Base-by-base conservation (phyloP, 768 basidiomycete genomes). In the Rhizopogon vulgaris region DNA sequence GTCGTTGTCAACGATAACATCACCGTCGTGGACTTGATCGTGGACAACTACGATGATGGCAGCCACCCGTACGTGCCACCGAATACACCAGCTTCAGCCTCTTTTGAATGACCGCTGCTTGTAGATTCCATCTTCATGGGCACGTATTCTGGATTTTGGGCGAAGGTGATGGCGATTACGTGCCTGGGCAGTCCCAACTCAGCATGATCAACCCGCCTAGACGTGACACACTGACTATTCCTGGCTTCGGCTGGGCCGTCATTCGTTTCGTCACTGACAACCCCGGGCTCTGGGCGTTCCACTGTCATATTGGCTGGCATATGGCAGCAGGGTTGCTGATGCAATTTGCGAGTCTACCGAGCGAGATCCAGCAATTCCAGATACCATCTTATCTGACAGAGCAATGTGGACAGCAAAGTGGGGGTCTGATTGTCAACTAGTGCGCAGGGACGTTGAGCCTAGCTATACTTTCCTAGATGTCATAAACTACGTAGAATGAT, bases 261-360 rank as follows among this genome's bases (percentile, higher is more conserved):
- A 63, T 77, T 18, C 69, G 76, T 28, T 75, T 74, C 52, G 61
- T 72, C 14, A 66, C 69, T 5, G 73, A 76, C 57, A 75, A 75
- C 49, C 70, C 75, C 0, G 75, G 75, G 28, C 52, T 73, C 37
- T 77, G 74, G 74, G 71, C 73, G 1, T 71, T 77, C 61, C 75
- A 76, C 57, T 76, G 75, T 36, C 75, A 73, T 54, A 61, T 62
- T 57, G 60, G 52, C 43, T 71, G 71, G 71, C 68, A 71, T 53
- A 73, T 72, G 69, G 68, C 70, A 0, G 63, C 71, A 0, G 73
- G 74, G 7, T 57, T 76, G 27, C 34, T 76, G 38, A 68, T 75
- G 68, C 71, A 71, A 52, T 59, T 75, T 47, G 71, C 69, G 52
- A 68, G 64, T 42, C 58, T 73, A 52, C 73, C 73, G 8, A 65